Evolutionary conservation across 768 basidiomycete species (phyloP).

Genomic region (Mycena maculata): DNA sequence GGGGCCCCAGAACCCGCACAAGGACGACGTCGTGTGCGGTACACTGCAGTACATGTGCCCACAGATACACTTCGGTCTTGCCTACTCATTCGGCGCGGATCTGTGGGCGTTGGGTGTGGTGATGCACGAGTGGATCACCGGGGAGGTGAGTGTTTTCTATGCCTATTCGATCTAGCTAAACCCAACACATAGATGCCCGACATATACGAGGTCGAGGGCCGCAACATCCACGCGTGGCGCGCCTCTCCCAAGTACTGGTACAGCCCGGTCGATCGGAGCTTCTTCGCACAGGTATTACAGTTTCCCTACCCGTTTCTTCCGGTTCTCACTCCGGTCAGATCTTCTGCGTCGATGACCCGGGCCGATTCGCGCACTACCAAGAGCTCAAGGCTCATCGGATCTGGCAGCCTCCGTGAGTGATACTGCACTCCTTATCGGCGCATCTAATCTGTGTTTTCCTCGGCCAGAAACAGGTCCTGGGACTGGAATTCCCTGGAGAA

Average conservation of each 20-base stretch:
- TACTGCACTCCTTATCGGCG: not conserved
- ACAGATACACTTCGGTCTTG: too few species aligned
- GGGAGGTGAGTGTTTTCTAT: not conserved
- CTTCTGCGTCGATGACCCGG: not conserved
- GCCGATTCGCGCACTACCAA: not conserved
- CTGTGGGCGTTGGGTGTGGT: not conserved
- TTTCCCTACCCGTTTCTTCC: not conserved
- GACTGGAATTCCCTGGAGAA: too few species aligned
- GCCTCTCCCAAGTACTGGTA: not conserved
- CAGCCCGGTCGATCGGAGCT: not conserved
- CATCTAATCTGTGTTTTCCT: too few species aligned
- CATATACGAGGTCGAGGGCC: not conserved
- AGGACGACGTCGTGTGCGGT: not conserved
- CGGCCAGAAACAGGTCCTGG: too few species aligned
- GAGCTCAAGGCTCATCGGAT: constrained; percentile 7
- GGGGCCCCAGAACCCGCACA: constrained; percentile 7
- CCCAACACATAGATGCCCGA: not conserved
- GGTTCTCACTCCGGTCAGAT: not conserved
- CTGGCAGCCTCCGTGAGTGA: too few species aligned
- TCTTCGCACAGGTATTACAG: not conserved
- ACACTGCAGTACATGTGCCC: not conserved
- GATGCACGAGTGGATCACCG: not conserved
- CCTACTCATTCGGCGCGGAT: constrained; percentile 6
- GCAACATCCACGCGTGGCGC: too few species aligned
- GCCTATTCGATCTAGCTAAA: not conserved